Percentiles rank a stretch among this genome's conserved stretches.
Evolutionary conservation across 192 early-diverging fungal genomes (phyloP).

Genomic region (Coemansia sp.): DNA sequence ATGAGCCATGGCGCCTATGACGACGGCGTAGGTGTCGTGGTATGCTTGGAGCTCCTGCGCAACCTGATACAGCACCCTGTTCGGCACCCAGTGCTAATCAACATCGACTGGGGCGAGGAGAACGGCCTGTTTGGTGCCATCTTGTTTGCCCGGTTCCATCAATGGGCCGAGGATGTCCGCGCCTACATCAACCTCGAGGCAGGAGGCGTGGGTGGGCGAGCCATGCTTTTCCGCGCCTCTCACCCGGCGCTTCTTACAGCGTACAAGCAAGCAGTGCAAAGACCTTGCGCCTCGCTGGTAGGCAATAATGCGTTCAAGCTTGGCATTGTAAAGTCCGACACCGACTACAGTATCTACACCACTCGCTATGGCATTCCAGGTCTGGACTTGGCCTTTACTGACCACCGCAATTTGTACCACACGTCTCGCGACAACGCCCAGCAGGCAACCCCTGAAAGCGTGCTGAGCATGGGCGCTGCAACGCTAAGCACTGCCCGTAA

Average conservation of each 20-base stretch:
- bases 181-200: slow-evolving; percentile 74
- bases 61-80: slow-evolving; percentile 63
- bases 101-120: slow-evolving; percentile 78
- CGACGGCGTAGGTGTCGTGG: slow-evolving; percentile 67
- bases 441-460: slow-evolving; percentile 55
- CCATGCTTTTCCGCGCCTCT: slow-evolving; percentile 66
- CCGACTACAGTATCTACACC: slow-evolving; percentile 70
- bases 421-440: slow-evolving; percentile 61
- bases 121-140: slow-evolving; percentile 65
- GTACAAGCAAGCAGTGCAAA: slow-evolving; percentile 40
- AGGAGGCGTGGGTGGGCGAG: slow-evolving; percentile 71
- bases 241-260: slow-evolving; percentile 45
- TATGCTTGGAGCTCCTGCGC: slow-evolving; percentile 67
- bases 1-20: slow-evolving; percentile 73
- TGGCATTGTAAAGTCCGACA: slow-evolving; percentile 64
- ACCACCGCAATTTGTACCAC: slow-evolving; percentile 67
- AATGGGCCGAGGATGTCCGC: slow-evolving; percentile 65
- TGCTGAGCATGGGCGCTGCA: slow-evolving; percentile 71
- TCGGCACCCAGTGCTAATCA: slow-evolving; percentile 65
- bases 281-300: slow-evolving; percentile 63
- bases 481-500: slow-evolving; percentile 53
- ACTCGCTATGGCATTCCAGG: slow-evolving; percentile 61
- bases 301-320: slow-evolving; percentile 68
- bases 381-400: slow-evolving; percentile 69
- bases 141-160: slow-evolving; percentile 64